Evolutionary conservation across 179 eudicot species (phyloP).

Genomic region (Silene coronaria): DNA sequence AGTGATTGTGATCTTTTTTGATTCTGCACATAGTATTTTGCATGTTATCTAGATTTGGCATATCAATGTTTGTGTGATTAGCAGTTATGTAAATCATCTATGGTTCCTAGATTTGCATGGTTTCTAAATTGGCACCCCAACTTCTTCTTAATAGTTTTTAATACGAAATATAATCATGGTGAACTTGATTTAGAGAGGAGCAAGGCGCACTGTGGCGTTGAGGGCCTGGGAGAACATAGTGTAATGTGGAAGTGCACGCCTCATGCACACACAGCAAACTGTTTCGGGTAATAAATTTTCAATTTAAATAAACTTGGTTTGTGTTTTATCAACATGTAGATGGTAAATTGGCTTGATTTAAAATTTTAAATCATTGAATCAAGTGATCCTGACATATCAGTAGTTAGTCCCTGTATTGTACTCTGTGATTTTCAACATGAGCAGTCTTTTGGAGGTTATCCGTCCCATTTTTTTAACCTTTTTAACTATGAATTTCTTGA

Average conservation of each 20-base stretch:
- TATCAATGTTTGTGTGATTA: background rate
- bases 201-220: too few species aligned
- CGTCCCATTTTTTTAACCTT: background rate
- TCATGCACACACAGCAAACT: too few species aligned
- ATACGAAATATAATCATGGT: too few species aligned
- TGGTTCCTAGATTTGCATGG: background rate
- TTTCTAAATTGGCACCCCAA: background rate
- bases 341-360: too few species aligned
- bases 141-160: too few species aligned
- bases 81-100: background rate
- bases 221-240: too few species aligned
- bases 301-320: too few species aligned
- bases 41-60: constrained; percentile 4
- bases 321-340: too few species aligned
- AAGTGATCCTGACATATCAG: constrained; percentile 10
- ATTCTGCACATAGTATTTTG: background rate
- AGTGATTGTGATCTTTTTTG: background rate
- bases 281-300: too few species aligned
- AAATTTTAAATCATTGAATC: background rate
- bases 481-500: background rate
- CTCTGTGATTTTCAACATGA: background rate
- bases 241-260: too few species aligned
- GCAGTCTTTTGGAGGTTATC: background rate
- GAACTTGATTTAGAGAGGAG: too few species aligned
- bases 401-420: background rate